Conservation (phyloP, 2,329 filamentous ascomycete genomes). For the Cladophialophora psammophila region DNA sequence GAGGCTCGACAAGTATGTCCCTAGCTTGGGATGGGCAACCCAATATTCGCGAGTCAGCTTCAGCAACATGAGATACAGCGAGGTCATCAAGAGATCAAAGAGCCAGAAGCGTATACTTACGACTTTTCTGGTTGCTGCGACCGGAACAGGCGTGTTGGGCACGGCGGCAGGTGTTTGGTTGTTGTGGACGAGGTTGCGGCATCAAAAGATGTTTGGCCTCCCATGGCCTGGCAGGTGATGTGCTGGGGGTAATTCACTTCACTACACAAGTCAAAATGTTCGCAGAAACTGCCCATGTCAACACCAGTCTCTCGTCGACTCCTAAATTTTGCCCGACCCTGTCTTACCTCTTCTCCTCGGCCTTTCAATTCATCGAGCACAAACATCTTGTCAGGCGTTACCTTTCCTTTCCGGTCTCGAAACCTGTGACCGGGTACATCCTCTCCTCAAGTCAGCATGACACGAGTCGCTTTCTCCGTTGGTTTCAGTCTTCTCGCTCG, state of each 20-base stretch:
- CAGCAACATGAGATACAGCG: constrained; percentile 87
- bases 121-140: constrained; percentile 12
- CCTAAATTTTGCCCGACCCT: background rate
- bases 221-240: constrained; percentile 16
- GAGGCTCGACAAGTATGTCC: constrained; percentile 76
- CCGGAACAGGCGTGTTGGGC: constrained; percentile 15
- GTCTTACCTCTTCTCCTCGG: background rate
- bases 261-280: background rate
- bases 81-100: constrained; percentile 75
- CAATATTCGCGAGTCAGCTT: constrained; percentile 94
- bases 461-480: background rate
- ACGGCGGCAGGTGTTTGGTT: constrained; percentile 22
- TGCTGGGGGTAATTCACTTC: constrained; percentile 1
- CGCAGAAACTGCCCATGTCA: background rate
- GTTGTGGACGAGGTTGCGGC: constrained; percentile 17
- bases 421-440: background rate
- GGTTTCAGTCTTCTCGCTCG: background rate
- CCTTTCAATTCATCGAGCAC: background rate
- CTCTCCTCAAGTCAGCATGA: background rate
- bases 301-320: no score
- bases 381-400: background rate
- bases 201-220: constrained; percentile 11
- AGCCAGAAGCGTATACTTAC: constrained; percentile 69
- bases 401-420: background rate
- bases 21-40: constrained; percentile 83